Conservation (phyloP, 2,329 filamentous ascomycete species). For the Periconia sp. region DNA sequence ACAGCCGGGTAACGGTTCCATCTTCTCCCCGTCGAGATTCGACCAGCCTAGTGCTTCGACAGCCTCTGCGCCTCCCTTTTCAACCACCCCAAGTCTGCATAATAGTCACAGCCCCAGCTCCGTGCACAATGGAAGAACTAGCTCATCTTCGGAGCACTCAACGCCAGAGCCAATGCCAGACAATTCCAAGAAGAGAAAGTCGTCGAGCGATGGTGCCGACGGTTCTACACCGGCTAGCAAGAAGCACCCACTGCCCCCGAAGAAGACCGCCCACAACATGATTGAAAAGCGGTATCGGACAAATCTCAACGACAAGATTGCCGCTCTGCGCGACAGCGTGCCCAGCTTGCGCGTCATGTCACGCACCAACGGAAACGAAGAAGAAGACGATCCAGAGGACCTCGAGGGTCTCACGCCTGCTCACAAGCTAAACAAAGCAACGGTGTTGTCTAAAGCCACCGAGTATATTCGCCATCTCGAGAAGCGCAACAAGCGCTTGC, state of each 20-base stretch:
- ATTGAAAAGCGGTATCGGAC: constrained; percentile 97
- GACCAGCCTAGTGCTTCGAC: constrained; percentile 29
- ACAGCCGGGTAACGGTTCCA: constrained; percentile 23
- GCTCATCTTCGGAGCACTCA: constrained; percentile 59
- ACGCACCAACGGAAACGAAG: constrained; percentile 59
- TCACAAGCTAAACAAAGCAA: constrained; percentile 98
- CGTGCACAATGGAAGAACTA: constrained; percentile 37
- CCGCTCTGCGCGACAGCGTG: constrained; percentile 87
- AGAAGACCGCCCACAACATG: constrained; percentile 98
- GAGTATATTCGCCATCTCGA: constrained; percentile 95
- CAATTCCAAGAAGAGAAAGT: constrained; percentile 46
- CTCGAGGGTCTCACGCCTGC: constrained; percentile 73
- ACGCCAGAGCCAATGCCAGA: constrained; percentile 62
- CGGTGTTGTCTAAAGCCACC: constrained; percentile 91
- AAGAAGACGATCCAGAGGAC: constrained; percentile 82
- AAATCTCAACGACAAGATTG: constrained; percentile 97
- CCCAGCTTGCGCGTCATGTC: constrained; percentile 86
- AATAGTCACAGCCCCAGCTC: constrained; percentile 44
- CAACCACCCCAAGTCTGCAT: constrained; percentile 43
- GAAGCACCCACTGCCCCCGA: constrained; percentile 64
- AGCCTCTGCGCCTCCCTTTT: constrained; percentile 31
- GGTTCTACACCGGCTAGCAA: constrained; percentile 57
- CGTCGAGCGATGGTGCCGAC: constrained; percentile 61
- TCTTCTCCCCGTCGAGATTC: constrained; percentile 37
- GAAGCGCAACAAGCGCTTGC: constrained; percentile 81